Base-by-base conservation (phyloP, 371 early-diverging fungal species). In the Neoconidiobolus thromboides region DNA sequence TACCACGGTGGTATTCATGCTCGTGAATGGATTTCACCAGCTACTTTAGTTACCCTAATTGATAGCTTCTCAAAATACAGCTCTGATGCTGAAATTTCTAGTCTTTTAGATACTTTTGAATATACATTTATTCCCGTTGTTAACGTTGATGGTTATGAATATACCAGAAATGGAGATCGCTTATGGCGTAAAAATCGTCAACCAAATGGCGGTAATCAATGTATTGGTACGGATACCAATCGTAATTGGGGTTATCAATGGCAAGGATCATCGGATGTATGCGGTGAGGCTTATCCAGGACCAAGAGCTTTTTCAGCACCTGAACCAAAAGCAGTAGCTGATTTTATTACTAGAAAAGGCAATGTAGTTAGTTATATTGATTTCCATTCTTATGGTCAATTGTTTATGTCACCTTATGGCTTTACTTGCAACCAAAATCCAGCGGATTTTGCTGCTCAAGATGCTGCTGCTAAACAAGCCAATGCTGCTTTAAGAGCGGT, bases 171-270 rank as follows among this genome's bases (percentile, higher is more conserved):
- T 15, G n/a, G 7, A 26, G 65, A 67, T 55, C 64, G 68, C 42
- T 64, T 67, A 73, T 76, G 77, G 77, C 73, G 77, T 56, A 76
- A 76, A 67, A 76, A 75, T 64, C 65, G 73, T 7, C 70, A 73
- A 44, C 69, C 70, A 2, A 75, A 62, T n/a, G 42, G 66, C 0
- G 61, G 66, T 44, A 26, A 26, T 26, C 26, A 26, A 26, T 73
- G 73, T 48, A 55, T 63, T n/a, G 74, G 75, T 60, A 70, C 68
- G 43, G 75, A 68, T 64, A 58, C 65, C 57, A 69, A 68, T 58
- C 68, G 66, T 51, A 68, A 69, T 63, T 71, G 69, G 74, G 71
- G 64, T 5, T 70, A 67, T 60, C 51, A 62, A 54, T 73, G 70
- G 68, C 58, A 60, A 36, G 26, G 26, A 26, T 68, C 63, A 1